phyloP scores from a whole-genome alignment of 1,139 yeast species.

The Hyphopichia buzzinii region DNA sequence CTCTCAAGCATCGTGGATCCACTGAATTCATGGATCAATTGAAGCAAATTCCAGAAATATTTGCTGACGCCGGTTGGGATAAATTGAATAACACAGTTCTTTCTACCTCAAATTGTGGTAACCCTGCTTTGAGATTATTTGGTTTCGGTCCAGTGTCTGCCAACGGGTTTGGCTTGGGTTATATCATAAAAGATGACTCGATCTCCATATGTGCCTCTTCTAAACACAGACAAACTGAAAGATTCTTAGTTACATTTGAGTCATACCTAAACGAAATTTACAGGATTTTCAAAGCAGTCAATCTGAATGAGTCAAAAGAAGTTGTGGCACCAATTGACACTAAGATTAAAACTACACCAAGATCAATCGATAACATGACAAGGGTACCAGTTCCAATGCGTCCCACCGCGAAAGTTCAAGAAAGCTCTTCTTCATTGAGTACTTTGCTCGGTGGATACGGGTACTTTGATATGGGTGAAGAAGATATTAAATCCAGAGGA shows the following conservation, averaged over 20 bases:
- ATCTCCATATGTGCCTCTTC: conserved; percentile 86
- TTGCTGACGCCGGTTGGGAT: conserved; percentile 70
- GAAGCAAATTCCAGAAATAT: conserved; percentile 42
- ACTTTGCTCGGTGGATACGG: conserved; percentile 80
- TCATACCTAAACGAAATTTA: conserved; percentile 67
- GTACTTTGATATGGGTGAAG: conserved; percentile 72
- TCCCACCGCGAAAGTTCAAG: conserved; percentile 2
- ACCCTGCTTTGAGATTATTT: conserved; percentile 80
- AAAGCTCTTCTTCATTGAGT: conserved; percentile 16
- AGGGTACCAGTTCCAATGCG: conserved; percentile 6
- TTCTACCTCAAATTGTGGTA: conserved; percentile 59
- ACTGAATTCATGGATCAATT: conserved; percentile 11
- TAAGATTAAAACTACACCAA: conserved; percentile 12
- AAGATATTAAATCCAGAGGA: conserved; percentile 66
- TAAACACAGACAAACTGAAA: conserved; percentile 83
- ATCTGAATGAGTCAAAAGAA: conserved; percentile 9
- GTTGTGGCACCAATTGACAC: conserved; percentile 17
- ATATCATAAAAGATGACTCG: conserved; percentile 81
- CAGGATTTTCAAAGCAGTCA: conserved; percentile 49
- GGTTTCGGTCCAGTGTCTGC: conserved; percentile 93
- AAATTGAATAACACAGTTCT: conserved; percentile 55
- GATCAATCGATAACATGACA: no score
- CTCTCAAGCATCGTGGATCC: conserved; percentile 1
- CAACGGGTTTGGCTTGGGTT: conserved; percentile 90
- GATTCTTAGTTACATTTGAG: conserved; percentile 74